Percentiles rank a stretch among this genome's conserved stretches.
These are phyloP conservation scores for Coemansia sp. DNA, from an alignment of 192 early-diverging fungal species.

Conservation along the genomic window DNA sequence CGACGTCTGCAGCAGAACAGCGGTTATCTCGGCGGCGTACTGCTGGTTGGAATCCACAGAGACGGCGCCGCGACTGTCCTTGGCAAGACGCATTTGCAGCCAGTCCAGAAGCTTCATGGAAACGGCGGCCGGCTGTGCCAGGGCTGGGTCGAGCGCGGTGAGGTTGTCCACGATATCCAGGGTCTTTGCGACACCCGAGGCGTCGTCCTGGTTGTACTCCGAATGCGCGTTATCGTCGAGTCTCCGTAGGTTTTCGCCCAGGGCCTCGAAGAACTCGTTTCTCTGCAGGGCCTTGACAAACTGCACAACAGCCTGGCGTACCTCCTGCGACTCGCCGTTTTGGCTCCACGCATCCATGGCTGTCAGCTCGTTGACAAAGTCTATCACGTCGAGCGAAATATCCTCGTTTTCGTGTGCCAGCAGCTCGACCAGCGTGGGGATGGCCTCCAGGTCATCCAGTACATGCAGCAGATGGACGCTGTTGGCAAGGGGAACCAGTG, in stretches of 20 bases:
- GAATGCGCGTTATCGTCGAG: slow-evolving; percentile 65
- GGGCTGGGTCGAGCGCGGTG: slow-evolving; percentile 64
- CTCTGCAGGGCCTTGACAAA: slow-evolving; percentile 70
- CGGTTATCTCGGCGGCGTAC: slow-evolving; percentile 80
- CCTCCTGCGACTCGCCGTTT: slow-evolving; percentile 58
- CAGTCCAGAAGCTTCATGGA: slow-evolving; percentile 71
- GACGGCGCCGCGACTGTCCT: slow-evolving; percentile 1
- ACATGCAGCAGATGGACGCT: slow-evolving; percentile 71
- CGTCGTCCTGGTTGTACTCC: slow-evolving; percentile 63
- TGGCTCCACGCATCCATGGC: slow-evolving; percentile 82
- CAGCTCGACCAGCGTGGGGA: slow-evolving; percentile 67
- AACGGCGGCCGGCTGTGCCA: slow-evolving; percentile 63
- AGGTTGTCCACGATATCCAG: slow-evolving; percentile 86
- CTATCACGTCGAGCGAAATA: slow-evolving; percentile 79
- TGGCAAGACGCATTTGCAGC: slow-evolving; percentile 64
- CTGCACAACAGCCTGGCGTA: slow-evolving; percentile 54
- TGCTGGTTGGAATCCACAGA: slow-evolving; percentile 79
- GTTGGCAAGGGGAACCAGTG: slow-evolving; percentile 69
- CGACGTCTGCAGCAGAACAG: slow-evolving; percentile 77
- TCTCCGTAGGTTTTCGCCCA: slow-evolving; percentile 77
- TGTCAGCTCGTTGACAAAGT: slow-evolving; percentile 85
- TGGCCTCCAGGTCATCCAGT: slow-evolving; percentile 65
- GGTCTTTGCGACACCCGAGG: slow-evolving; percentile 80
- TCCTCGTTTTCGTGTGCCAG: slow-evolving; percentile 94
- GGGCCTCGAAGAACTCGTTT: slow-evolving; percentile 66